Percentiles rank a stretch among this genome's conserved stretches.
phyloP scores from a whole-genome alignment of 2,329 filamentous ascomycete species.

The Ceratocystis papillata region DNA sequence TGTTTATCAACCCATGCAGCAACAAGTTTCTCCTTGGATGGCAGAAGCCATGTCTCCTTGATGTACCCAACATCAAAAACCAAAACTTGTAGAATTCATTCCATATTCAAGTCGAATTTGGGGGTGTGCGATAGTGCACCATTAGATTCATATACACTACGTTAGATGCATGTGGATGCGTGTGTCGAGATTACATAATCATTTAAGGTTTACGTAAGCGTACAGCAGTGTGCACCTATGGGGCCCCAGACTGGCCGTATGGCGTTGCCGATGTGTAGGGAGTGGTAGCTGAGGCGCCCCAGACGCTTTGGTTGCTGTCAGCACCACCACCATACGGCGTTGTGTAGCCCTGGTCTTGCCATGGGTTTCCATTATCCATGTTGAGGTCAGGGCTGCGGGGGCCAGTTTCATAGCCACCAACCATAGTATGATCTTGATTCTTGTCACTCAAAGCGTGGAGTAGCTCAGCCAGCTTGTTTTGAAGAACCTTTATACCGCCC shows the following conservation, averaged over 20 bases:
- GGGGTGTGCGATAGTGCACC: no score
- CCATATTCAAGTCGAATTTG: no score
- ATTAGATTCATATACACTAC: no score
- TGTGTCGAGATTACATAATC: no score
- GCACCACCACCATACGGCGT: slow-evolving; percentile 52
- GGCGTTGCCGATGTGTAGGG: slow-evolving; percentile 37
- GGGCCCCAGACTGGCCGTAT: slow-evolving; percentile 35
- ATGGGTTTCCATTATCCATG: slow-evolving; percentile 47
- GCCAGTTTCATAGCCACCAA: slow-evolving; percentile 46
- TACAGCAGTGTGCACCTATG: no score
- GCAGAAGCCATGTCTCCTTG: no score
- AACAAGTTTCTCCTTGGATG: no score
- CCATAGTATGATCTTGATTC: slow-evolving; percentile 34
- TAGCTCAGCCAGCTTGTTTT: slow-evolving; percentile 77
- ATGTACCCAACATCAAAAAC: no score
- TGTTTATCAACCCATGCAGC: no score
- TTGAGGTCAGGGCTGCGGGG: slow-evolving; percentile 55
- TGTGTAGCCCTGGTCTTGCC: slow-evolving; percentile 55
- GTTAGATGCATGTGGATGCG: no score
- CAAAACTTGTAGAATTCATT: no score
- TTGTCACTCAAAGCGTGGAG: slow-evolving; percentile 52
- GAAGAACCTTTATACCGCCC: slow-evolving; percentile 76
- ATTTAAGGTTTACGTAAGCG: no score
- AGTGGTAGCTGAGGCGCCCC: slow-evolving; percentile 45
- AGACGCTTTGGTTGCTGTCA: slow-evolving; percentile 49